phyloP scores from a whole-genome alignment of 164 flowering plant genomes.

The Magnolia changhungtana region DNA sequence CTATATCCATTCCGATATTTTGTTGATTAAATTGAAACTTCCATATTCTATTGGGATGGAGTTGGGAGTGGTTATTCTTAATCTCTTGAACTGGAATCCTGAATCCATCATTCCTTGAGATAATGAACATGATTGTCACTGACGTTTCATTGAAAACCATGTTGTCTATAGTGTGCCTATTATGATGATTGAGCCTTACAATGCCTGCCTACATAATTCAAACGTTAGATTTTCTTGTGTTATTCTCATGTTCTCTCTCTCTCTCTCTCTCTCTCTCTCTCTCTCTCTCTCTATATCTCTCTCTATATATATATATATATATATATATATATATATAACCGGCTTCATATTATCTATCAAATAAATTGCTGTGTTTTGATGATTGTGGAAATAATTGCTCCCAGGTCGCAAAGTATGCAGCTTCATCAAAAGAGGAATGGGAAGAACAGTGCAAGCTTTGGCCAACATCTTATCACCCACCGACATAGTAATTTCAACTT shows the following conservation, averaged over 20 bases:
- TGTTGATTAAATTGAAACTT: not conserved
- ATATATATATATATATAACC: not conserved
- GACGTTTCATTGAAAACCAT: not conserved
- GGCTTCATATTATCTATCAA: not conserved
- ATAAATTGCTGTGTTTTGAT: not conserved
- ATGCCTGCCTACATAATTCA: not conserved
- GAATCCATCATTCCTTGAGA: too few relatives aligned
- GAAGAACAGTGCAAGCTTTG: constrained; percentile 87
- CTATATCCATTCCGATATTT: not conserved
- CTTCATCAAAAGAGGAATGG: constrained; percentile 85
- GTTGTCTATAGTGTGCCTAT: not conserved
- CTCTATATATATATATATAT: too few relatives aligned
- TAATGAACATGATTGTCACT: not conserved
- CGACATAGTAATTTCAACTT: constrained; percentile 53
- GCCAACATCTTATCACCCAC: constrained; percentile 96
- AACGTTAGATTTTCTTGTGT: not conserved
- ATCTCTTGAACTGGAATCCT: too few relatives aligned
- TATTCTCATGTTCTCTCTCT: not conserved
- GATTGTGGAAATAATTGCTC: constrained; percentile 2
- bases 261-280: not conserved
- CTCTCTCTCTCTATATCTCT: not conserved
- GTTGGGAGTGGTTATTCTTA: too few relatives aligned
- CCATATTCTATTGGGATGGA: not conserved
- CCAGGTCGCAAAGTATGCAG: constrained; percentile 78
- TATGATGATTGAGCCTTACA: not conserved